Evolutionary conservation across 257 asterid species (phyloP), one percentile per base, ranked within the genome.

Genomic region (Nicotiana noctiflora): DNA sequence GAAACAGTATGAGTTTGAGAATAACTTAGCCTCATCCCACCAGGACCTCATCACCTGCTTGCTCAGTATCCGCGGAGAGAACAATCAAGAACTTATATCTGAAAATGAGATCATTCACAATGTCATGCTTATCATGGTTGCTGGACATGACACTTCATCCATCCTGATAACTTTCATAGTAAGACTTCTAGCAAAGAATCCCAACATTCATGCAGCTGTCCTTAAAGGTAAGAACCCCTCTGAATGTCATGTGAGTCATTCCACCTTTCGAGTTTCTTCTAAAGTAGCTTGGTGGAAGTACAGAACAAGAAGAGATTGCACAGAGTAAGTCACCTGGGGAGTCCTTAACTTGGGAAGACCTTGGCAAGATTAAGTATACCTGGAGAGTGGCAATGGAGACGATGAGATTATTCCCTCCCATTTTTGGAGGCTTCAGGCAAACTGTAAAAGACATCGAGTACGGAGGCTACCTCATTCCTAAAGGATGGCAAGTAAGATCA

Each of bases 351-450:
- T 90, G 98, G 98, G 91, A 90, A 82, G 94, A 91, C 87, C 90
- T 93, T 29, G 84, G 83, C 25, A 93, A 89, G 84, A 93, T 91
- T 95, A 89, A 89, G 86, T 88, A 86, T 81, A 91, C 91, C 3
- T 90, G 98, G 98, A 89, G 91, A 85, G 95, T 90, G 80, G 94
- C 91, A 1, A 83, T 89, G 90, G 98, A 93, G 85, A 90, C 88
- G 4, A 88, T 91, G 29, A 89, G 95, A 83, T 18, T 82, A 44
- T 81, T 86, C 81, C 94, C 97, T 64, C 95, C 91, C 4, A 4
- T 89, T 70, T 89, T 91, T 27, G 98, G 97, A 83, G 94, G 91
- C n/a, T 93, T 93, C 40, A 80, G 95, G 27, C 88, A 86, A 86
- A 63, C 94, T 0, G 72, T 85, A 70, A 88, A 85, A 76, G 95